Evolutionary conservation across 768 basidiomycete genomes (phyloP), one percentile per base, ranked within the genome.

Genomic region (Lactarius vividus): DNA sequence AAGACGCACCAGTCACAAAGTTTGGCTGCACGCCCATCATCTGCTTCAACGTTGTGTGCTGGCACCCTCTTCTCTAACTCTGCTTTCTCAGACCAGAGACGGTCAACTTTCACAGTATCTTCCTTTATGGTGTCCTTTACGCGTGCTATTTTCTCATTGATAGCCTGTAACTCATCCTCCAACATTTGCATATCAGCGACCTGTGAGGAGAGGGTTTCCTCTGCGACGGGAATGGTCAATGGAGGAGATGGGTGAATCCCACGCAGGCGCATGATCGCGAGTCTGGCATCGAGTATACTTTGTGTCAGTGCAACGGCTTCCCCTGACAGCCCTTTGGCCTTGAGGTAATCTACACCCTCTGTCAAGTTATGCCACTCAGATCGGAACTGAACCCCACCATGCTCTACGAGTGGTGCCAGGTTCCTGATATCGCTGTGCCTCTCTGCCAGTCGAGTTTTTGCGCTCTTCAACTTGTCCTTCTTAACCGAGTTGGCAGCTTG

Each of bases 231-330:
- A 39, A 92, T 83, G 0, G 94, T 96, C 39, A 95, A 77, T 11
- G 94, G 85, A 54, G 94, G 88, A 23, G 87, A 84, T 0, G 92
- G 90, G 70, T 96, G 86, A 2, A 88, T 84, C 69, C 94, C 89
- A 23, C 91, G 86, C 20, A 96, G 85, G 1, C 94, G 85, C 8
- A 88, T 88, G 42, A 96, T 81, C 1, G 88, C 84, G 4, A 94
- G 83, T 40, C 91, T 88, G 40, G 92, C 86, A 72, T 95, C 92
- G 65, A 92, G 83, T 70, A 96, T 93, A 74, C 91, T 83, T 63
- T 90, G 85, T 1, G 89, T 84, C 1, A 93, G 82, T 2, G 80
- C 68, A 26, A 85, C 78, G 1, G 88, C 87, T 66, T 84, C 83
- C 28, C 78, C 76, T 0, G 85, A 82, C 9, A 83, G 75, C 2